These are phyloP conservation scores for Arxiozyma bovina DNA, from an alignment of 1,139 yeast species.

Conservation along the genomic window DNA sequence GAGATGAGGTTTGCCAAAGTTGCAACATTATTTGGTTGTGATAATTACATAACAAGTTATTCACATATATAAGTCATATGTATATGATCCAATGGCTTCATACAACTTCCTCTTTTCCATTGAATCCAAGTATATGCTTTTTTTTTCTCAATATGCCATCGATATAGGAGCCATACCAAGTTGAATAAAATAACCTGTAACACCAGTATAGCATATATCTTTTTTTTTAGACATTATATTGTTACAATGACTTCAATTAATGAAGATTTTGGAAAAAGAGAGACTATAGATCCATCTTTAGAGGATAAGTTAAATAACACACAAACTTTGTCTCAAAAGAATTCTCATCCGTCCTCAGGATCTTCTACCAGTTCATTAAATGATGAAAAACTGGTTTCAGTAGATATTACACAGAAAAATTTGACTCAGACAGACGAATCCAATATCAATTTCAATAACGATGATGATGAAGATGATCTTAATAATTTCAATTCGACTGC, in stretches of 20 bases:
- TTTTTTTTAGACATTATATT: too few relatives aligned
- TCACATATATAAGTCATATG: too few relatives aligned
- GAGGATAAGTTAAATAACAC: background rate
- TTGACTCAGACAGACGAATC: background rate
- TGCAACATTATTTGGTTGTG: background rate
- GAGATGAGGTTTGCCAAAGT: background rate
- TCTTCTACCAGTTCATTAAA: background rate
- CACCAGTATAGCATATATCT: background rate
- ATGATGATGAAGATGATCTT: background rate
- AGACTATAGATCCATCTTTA: background rate
- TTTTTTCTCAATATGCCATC: too few relatives aligned
- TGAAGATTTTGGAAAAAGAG: background rate
- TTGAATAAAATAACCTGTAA: background rate
- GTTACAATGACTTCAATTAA: background rate
- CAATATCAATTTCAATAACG: background rate
- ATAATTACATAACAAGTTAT: too few relatives aligned
- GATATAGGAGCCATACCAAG: background rate
- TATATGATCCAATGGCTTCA: too few relatives aligned
- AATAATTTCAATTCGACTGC: background rate
- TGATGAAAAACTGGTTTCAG: background rate
- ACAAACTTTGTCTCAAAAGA: background rate
- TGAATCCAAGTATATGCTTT: too few relatives aligned
- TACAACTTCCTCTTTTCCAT: too few relatives aligned
- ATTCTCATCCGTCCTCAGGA: background rate
- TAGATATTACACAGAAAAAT: background rate